Base-by-base conservation (phyloP, 139 green algal genomes). In the Chlamydomonas incerta region DNA sequence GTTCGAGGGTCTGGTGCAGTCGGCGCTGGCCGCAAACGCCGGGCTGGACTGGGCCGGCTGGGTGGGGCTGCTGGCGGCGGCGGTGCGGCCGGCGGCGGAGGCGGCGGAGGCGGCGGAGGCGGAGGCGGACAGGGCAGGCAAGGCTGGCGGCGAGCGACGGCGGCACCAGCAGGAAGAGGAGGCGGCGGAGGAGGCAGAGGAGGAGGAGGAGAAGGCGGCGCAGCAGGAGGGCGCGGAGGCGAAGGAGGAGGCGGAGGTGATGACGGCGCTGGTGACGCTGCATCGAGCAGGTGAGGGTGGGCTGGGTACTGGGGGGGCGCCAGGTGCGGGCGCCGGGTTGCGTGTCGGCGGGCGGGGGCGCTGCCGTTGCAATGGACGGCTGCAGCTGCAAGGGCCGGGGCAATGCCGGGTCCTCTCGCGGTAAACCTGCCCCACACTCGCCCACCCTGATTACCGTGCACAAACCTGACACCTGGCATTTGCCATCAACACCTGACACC, bases 1-100 rank as follows among this genome's bases (percentile, higher is more conserved):
- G 90, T 97, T 97, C 87, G 90, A 95, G 77, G 86, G 23, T 0
- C 81, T 97, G 86, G 94, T 96, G 74, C 90, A 96, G 85, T 72
- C 88, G n/a, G 94, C 95, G 72, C 65, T 96, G 68, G 87, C 81
- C 14, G 90, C 92, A 11, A 95, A 97, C 55, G 85, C 73, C 20
- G 92, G 93, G 0, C 67, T 96, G 66, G 86, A 88, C 81, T 93
- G 86, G 55, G n/a, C 47, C 23, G 75, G 67, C 1, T 86, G 93
- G 34, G 90, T 87, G 3, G 81, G 60, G 2, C 74, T 96, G 66
- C 50, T 95, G 37, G 26, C 6, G 17, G 68, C 33, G 24, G 62
- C 24, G 20, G 82, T 68, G 65, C 57, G 50, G 37, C 21, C 70
- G 37, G 26, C 10, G 26, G 11, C 11, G 41, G 37, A 28, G 70